Conservation (phyloP, 192 early-diverging fungal species). For the Linnemannia hyalina region DNA sequence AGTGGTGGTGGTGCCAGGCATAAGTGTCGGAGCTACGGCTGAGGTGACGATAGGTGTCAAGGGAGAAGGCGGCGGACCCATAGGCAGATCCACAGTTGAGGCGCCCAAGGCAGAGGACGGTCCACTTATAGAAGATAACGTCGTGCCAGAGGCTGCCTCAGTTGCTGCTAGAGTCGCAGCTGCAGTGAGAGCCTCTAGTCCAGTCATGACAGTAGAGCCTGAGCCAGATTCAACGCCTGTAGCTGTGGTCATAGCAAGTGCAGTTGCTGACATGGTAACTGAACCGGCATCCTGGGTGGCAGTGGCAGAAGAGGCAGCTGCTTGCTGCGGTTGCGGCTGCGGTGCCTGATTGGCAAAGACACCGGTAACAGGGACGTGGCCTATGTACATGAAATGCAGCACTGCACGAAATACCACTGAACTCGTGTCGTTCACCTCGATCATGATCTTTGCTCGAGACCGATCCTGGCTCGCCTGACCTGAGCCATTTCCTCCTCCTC, state of each 20-base stretch:
- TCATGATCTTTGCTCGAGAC: background rate
- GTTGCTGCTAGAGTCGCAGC: background rate
- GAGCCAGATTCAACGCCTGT: background rate
- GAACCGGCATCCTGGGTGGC: background rate
- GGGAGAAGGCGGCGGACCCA: background rate
- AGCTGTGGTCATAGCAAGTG: background rate
- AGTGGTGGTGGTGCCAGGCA: background rate
- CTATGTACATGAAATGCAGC: constrained; percentile 51
- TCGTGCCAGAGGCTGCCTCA: background rate
- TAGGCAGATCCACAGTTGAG: too few relatives aligned
- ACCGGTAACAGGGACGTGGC: constrained; percentile 24
- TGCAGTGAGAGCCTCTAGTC: background rate
- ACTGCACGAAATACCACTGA: constrained; percentile 34
- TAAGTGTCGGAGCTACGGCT: background rate
- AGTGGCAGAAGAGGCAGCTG: background rate
- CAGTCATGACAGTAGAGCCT: background rate
- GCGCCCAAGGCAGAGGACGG: background rate
- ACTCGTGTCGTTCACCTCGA: constrained; percentile 10
- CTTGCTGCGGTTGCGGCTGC: background rate
- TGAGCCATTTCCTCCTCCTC: background rate
- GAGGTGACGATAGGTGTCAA: background rate
- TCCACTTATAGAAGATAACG: background rate
- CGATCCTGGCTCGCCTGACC: background rate
- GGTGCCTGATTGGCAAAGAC: background rate
- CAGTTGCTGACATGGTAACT: background rate